A percentile compares a stretch with the other conserved stretches of the same genome.
Evolutionary conservation across 2,329 filamentous ascomycete genomes (phyloP).

Genomic region (Trichophyton equinum): DNA sequence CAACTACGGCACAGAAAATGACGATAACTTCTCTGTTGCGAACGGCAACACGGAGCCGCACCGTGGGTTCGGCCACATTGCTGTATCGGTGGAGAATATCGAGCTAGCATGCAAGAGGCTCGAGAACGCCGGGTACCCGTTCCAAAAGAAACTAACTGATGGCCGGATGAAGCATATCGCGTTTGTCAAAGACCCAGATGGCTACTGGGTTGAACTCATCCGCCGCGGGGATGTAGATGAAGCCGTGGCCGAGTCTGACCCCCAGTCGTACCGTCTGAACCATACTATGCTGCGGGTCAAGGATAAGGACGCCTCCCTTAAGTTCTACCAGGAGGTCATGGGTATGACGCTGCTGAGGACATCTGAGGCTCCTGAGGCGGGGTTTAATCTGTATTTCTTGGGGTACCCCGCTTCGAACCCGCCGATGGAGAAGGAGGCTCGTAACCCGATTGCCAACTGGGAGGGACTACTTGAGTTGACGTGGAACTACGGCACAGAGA

Average conservation of each 20-base stretch:
- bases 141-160: constrained; percentile 89
- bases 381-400: constrained; percentile 88
- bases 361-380: constrained; percentile 53
- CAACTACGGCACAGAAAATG: constrained; percentile 79
- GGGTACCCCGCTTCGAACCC: constrained; percentile 56
- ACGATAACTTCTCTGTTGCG: constrained; percentile 64
- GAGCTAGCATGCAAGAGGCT: constrained; percentile 81
- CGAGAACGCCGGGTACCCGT: constrained; percentile 79
- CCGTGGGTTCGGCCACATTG: constrained; percentile 75
- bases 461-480: constrained; percentile 87
- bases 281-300: constrained; percentile 84
- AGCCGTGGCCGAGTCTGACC: constrained; percentile 53
- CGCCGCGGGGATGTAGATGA: constrained; percentile 61
- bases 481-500: constrained; percentile 67
- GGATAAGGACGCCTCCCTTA: constrained; percentile 57
- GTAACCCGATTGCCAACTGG: constrained; percentile 50
- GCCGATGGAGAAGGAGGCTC: constrained; percentile 38
- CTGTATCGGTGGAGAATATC: constrained; percentile 70
- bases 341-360: constrained; percentile 77
- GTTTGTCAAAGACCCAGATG: constrained; percentile 79
- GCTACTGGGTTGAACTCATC: constrained; percentile 52
- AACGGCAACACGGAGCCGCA: constrained; percentile 88
- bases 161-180: constrained; percentile 80
- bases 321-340: constrained; percentile 73
- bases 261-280: constrained; percentile 56